Conservation (phyloP, 768 basidiomycete species). For the Lyophyllum atratum region DNA sequence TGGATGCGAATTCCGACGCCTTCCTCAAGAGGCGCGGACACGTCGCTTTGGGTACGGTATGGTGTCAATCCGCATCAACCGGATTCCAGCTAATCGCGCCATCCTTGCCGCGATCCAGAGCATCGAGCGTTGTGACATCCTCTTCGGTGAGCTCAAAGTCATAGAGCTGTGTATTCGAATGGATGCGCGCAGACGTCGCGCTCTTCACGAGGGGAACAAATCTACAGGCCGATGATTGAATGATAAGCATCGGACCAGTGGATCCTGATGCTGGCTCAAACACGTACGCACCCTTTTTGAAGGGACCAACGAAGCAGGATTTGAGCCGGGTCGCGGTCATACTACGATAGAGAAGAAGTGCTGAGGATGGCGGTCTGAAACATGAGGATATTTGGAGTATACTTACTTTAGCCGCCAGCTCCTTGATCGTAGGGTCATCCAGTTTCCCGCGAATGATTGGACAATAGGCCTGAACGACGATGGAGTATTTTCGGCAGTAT, state of each 20-base stretch:
- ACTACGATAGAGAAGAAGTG: conserved; percentile 32
- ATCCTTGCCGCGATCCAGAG: conserved; percentile 68
- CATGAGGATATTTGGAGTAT: not conserved
- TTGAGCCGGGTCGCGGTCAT: conserved; percentile 69
- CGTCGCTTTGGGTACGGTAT: not conserved
- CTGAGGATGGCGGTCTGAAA: not conserved
- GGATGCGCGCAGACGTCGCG: conserved; percentile 66
- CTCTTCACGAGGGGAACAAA: conserved; percentile 86
- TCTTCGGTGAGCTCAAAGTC: conserved; percentile 69
- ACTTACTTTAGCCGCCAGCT: conserved; percentile 61
- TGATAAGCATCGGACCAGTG: not conserved
- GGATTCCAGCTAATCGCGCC: conserved; percentile 89
- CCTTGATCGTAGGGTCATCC: conserved; percentile 53
- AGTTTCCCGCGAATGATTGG: conserved; percentile 68
- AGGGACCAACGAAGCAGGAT: conserved; percentile 89
- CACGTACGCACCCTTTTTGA: conserved; percentile 65
- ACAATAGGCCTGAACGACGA: conserved; percentile 74
- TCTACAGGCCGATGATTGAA: conserved; percentile 44
- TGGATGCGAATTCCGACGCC: not conserved
- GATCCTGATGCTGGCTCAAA: not conserved
- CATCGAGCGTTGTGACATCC: conserved; percentile 68
- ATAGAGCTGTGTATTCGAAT: conserved; percentile 71
- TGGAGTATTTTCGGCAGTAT: conserved; percentile 63
- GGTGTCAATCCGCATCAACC: conserved; percentile 50
- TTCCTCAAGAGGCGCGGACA: not conserved